Percentiles rank a stretch among this genome's conserved stretches.
Conservation (phyloP, 2,329 filamentous ascomycete species). For the Bertia moriformis region DNA sequence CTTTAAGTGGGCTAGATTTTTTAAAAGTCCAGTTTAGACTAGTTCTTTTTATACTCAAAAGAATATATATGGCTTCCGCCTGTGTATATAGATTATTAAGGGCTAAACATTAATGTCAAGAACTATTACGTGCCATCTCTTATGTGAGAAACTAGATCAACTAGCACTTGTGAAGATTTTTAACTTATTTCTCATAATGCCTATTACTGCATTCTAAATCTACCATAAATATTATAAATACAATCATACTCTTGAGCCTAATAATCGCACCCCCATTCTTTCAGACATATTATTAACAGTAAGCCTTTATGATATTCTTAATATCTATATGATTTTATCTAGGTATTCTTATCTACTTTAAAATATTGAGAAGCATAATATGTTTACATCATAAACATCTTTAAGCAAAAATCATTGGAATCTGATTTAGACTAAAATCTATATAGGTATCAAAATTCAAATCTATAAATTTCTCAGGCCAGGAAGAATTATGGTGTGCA, state of each 20-base stretch:
- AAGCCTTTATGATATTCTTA: neutral
- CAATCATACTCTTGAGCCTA: no score
- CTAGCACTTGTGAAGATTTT: neutral
- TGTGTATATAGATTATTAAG: neutral
- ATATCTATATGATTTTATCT: neutral
- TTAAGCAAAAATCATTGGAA: no score
- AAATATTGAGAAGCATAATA: no score
- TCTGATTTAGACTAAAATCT: no score
- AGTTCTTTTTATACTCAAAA: neutral
- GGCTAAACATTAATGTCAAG: neutral
- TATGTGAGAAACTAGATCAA: neutral
- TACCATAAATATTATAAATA: slow-evolving; percentile 1
- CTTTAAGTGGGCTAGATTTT: neutral
- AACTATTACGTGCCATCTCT: neutral
- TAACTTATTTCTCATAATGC: neutral
- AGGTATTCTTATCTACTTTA: neutral
- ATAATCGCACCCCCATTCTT: neutral
- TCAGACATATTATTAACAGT: neutral
- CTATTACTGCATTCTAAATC: neutral
- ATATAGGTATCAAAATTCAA: no score
- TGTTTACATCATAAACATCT: no score
- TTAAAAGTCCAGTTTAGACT: neutral
- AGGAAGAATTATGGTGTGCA: no score
- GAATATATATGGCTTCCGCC: neutral
- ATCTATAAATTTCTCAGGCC: no score